These are phyloP conservation scores for Paraphoma sp. DNA, from an alignment of 2,329 filamentous ascomycete species.

Conservation along the genomic window DNA sequence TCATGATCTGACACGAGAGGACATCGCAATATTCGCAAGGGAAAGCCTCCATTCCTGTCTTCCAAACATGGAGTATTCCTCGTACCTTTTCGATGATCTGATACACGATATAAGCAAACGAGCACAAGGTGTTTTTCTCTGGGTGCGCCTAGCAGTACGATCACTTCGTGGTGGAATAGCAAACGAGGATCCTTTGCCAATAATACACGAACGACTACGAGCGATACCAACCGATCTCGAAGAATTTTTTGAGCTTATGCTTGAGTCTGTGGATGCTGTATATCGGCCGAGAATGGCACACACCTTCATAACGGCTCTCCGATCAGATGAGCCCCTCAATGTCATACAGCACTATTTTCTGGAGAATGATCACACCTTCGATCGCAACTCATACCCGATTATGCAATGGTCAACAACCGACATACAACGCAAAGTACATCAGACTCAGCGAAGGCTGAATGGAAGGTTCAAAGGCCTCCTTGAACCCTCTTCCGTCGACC, in stretches of 20 bases:
- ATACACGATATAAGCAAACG: background rate
- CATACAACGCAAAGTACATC: background rate
- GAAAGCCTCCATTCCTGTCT: background rate
- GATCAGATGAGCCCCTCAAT: background rate
- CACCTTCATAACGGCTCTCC: constrained; percentile 8
- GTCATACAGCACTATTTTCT: constrained; percentile 10
- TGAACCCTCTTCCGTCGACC: background rate
- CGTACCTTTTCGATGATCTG: background rate
- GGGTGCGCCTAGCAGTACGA: constrained; percentile 13
- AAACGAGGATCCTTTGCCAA: constrained; percentile 4
- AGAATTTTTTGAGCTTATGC: constrained; percentile 17
- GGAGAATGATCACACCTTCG: background rate
- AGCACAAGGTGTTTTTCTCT: constrained; percentile 14
- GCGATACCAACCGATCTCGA: constrained; percentile 16
- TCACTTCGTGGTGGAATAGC: constrained; percentile 3
- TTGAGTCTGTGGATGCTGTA: constrained; percentile 6
- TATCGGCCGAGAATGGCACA: constrained; percentile 13
- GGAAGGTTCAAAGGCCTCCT: constrained; percentile 5
- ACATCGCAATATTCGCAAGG: constrained; percentile 8
- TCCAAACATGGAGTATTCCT: background rate
- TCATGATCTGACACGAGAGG: constrained; percentile 3
- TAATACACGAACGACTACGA: constrained; percentile 10
- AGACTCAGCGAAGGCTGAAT: constrained; percentile 2
- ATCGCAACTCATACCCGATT: too few relatives aligned
- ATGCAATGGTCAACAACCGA: background rate